Percentiles rank a stretch among this genome's conserved stretches.
These are phyloP conservation scores for Fusarium sp. DNA, from an alignment of 2,329 filamentous ascomycete genomes.

Conservation along the genomic window DNA sequence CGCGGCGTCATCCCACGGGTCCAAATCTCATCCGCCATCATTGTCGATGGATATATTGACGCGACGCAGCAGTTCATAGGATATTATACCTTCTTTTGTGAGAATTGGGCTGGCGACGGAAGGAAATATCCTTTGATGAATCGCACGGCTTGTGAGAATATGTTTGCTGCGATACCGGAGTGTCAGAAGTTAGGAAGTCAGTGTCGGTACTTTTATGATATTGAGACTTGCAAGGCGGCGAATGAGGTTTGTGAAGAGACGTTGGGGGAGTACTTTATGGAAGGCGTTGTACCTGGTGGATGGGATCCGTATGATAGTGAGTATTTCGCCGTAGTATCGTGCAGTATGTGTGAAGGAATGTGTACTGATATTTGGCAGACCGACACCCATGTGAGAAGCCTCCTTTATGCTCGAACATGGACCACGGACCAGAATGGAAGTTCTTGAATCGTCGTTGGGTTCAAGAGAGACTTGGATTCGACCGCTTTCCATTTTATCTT, in stretches of 20 bases:
- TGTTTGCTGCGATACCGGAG: slow-evolving; percentile 23
- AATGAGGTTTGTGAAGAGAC: slow-evolving; percentile 19
- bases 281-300: slow-evolving; percentile 1
- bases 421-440: slow-evolving; percentile 17
- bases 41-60: slow-evolving; percentile 30
- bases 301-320: slow-evolving; percentile 30
- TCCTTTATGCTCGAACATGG: slow-evolving; percentile 18
- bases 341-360: too few species aligned
- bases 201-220: slow-evolving; percentile 6
- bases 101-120: slow-evolving; percentile 18
- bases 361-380: neutral
- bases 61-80: slow-evolving; percentile 15
- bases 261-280: slow-evolving; percentile 8
- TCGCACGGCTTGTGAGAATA: neutral
- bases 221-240: slow-evolving; percentile 4
- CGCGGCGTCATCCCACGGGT: neutral
- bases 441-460: slow-evolving; percentile 21
- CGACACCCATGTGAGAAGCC: slow-evolving; percentile 14
- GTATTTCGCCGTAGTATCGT: neutral
- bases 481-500: neutral
- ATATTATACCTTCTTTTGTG: slow-evolving; percentile 29
- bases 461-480: slow-evolving; percentile 18
- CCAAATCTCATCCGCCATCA: slow-evolving; percentile 16
- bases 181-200: neutral
- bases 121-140: slow-evolving; percentile 22